Percentiles rank a stretch among this genome's conserved stretches.
phyloP scores from a whole-genome alignment of 208 protist genomes.

The Trypanosoma rangeli region DNA sequence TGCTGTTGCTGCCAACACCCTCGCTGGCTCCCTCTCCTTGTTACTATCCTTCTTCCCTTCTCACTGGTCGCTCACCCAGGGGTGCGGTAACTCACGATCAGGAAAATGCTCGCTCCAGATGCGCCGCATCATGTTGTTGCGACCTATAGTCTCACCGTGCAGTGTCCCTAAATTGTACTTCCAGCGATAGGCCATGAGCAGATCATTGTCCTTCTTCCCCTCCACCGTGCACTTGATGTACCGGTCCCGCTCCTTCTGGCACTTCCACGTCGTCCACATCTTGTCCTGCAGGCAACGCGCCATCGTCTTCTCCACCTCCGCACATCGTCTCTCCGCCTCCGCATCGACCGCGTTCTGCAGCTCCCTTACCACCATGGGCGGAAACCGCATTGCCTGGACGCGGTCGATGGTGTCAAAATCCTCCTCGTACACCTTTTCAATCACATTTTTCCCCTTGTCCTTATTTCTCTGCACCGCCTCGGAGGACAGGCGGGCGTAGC shows the following conservation, averaged over 20 bases:
- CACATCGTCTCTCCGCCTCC: slow-evolving; percentile 71
- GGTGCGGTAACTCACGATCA: slow-evolving; percentile 73
- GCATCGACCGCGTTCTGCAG: slow-evolving; percentile 48
- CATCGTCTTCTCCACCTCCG: slow-evolving; percentile 79
- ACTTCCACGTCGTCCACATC: slow-evolving; percentile 91
- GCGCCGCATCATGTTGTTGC: slow-evolving; percentile 74
- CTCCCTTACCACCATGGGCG: slow-evolving; percentile 61
- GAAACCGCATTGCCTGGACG: slow-evolving; percentile 71
- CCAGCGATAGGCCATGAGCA: slow-evolving; percentile 74
- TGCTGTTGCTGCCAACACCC: slow-evolving; percentile 3
- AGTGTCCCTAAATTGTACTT: slow-evolving; percentile 85
- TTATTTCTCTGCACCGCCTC: not conserved
- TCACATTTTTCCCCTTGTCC: slow-evolving; percentile 43
- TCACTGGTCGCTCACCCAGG: slow-evolving; percentile 77
- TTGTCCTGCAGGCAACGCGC: slow-evolving; percentile 85
- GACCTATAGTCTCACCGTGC: slow-evolving; percentile 73
- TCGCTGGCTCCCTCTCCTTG: not conserved
- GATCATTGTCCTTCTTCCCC: slow-evolving; percentile 42
- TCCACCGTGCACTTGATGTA: slow-evolving; percentile 68
- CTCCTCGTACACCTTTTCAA: slow-evolving; percentile 79
- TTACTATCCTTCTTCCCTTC: not conserved
- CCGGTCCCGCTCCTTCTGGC: slow-evolving; percentile 81
- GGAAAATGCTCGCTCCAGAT: slow-evolving; percentile 84
- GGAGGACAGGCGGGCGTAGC: slow-evolving; percentile 23
- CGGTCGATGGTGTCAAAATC: slow-evolving; percentile 80